phyloP scores from a whole-genome alignment of 805 yeast genomes.

The Candida taoyuanica region DNA sequence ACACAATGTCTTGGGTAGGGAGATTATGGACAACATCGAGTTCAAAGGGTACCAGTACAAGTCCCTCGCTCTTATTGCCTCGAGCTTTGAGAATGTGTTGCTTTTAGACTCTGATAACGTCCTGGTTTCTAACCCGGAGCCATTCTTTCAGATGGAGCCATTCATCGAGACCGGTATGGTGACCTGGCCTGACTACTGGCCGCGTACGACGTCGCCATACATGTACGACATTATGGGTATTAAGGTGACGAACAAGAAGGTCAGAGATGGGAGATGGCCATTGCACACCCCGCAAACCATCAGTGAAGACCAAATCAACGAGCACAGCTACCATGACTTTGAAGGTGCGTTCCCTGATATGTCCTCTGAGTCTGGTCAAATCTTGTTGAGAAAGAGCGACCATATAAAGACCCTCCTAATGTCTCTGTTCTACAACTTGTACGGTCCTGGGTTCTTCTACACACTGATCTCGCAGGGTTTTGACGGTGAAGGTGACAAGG shows the following conservation, averaged over 20 bases:
- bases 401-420: constrained; percentile 57
- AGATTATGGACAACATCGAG: constrained; percentile 42
- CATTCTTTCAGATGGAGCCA: constrained; percentile 40
- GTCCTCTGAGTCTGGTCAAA: constrained; percentile 66
- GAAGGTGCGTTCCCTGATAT: constrained; percentile 64
- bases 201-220: constrained; percentile 59
- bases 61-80: constrained; percentile 65
- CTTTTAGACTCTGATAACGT: constrained; percentile 74
- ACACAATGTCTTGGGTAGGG: constrained; percentile 56
- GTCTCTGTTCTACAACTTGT: constrained; percentile 58
- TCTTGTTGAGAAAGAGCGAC: constrained; percentile 52
- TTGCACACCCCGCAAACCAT: constrained; percentile 9
- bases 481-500: constrained; percentile 80
- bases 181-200: constrained; percentile 78
- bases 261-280: constrained; percentile 24
- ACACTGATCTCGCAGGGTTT: constrained; percentile 66
- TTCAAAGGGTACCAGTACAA: constrained; percentile 68
- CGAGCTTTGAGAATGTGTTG: constrained; percentile 70
- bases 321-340: constrained; percentile 52
- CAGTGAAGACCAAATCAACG: constrained; percentile 14
- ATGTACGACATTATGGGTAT: constrained; percentile 50
- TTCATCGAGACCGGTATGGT: constrained; percentile 48
- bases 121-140: constrained; percentile 45
- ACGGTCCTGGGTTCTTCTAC: constrained; percentile 65
- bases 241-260: constrained; percentile 26